Evolutionary conservation across 495 filamentous ascomycete genomes (phyloP), one percentile per base, ranked within the genome.

Genomic region (Tuber umbilicatum): DNA sequence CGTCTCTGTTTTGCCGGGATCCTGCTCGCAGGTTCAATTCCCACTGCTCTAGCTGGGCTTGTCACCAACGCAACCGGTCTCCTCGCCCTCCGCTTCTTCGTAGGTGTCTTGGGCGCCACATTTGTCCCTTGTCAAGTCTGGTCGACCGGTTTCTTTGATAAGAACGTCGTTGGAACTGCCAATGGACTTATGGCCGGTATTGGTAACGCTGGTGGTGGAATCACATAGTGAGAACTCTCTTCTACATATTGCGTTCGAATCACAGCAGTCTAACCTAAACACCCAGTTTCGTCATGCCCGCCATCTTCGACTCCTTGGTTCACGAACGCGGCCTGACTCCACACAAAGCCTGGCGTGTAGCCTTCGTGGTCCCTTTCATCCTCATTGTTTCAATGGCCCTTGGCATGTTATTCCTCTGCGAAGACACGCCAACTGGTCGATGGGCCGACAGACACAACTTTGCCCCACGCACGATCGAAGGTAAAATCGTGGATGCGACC

Each of bases 71-170:
- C 90, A 0, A 83, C 86, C 1, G 92, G 94, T 0, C 87, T 97
- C 38, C 89, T 94, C 71, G 87, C 90, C 21, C 85, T 94, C 71
- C 90, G 94, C 43, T 97, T 97, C 85, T 97, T 97, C 84, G 87
- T 97, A 72, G 94, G 94, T 47, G 97, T 98, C 73, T 87, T 98
- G 1, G 94, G 94, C 42, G 94, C 91, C 0, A 88, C 88, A 7
- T 98, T 98, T 76, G 94, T 98, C 4, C 94, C 94, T 2, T 97
- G 94, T 83, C 94, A 97, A 79, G 94, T 97, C 12, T 98, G 94
- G 94, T 92, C 91, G 41, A 97, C 94, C 0, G 94, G 91, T 2
- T 97, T 94, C 86, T 97, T 95, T 80, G 94, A 98, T 85, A 97
- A 97, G 86, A 96, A 93, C 81, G 89, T 97, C 27, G 92, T 98